phyloP scores from a whole-genome alignment of 2,329 filamentous ascomycete genomes.

The Diatrype stigma region DNA sequence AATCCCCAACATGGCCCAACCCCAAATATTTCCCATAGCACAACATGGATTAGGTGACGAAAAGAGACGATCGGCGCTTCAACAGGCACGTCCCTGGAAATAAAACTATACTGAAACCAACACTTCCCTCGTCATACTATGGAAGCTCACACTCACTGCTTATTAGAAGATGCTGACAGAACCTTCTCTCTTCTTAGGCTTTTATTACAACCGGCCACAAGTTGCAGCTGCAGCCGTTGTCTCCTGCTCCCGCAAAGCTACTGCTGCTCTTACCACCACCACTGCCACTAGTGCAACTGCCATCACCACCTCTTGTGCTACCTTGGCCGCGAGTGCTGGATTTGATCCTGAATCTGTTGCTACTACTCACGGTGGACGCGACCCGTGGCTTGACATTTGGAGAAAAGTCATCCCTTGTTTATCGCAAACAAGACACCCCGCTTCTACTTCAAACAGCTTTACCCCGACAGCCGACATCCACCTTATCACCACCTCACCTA shows the following conservation, averaged over 20 bases:
- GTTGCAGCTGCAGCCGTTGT: background rate
- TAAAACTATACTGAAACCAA: conserved; percentile 1
- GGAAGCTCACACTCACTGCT: conserved; percentile 13
- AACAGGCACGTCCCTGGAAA: conserved; percentile 3
- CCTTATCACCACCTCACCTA: conserved; percentile 5
- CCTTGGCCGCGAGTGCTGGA: background rate
- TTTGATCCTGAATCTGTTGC: conserved; percentile 6
- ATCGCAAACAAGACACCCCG: conserved; percentile 15
- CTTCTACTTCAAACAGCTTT: conserved; percentile 23
- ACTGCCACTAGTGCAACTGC: conserved; percentile 12
- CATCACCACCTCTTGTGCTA: conserved; percentile 4
- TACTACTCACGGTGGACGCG: conserved; percentile 5
- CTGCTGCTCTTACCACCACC: background rate
- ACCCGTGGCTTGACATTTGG: conserved; percentile 23
- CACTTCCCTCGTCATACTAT: conserved; percentile 14
- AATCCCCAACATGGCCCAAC: conserved; percentile 13
- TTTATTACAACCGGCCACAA: conserved; percentile 14
- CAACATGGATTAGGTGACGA: background rate
- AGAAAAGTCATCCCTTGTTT: conserved; percentile 26
- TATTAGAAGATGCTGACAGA: conserved; percentile 26
- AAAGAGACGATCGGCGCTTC: conserved; percentile 6
- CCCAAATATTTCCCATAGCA: conserved; percentile 5
- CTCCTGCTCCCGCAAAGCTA: background rate
- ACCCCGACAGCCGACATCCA: conserved; percentile 16
- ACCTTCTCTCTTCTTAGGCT: conserved; percentile 24